Evolutionary conservation across 169 alveolate genomes (phyloP).

Genomic region (Plasmodium knowlesi): DNA sequence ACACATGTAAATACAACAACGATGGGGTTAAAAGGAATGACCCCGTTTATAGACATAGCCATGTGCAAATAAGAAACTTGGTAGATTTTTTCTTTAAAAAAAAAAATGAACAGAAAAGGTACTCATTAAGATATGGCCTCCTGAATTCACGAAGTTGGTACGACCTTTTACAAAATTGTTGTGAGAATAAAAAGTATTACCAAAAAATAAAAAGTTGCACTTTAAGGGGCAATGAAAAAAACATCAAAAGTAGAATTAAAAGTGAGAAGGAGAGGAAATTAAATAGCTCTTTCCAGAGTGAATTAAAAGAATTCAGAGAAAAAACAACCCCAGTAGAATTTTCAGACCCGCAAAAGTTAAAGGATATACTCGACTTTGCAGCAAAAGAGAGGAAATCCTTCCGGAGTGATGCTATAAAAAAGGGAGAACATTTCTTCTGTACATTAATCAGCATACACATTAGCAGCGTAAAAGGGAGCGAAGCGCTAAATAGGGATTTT

Average conservation of each 20-base stretch:
- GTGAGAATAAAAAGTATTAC: slow-evolving; percentile 28
- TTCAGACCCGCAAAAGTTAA: slow-evolving; percentile 37
- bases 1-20: neutral
- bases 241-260: neutral
- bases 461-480: neutral
- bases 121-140: slow-evolving; percentile 22
- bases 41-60: neutral
- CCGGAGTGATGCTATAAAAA: neutral
- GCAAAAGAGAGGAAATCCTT: slow-evolving; percentile 14
- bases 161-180: slow-evolving; percentile 38
- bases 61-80: neutral
- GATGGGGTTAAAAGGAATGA: neutral
- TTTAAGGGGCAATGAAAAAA: slow-evolving; percentile 33
- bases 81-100: slow-evolving; percentile 26
- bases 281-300: neutral
- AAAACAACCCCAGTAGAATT: slow-evolving; percentile 31
- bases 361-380: slow-evolving; percentile 31
- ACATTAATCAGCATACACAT: slow-evolving; percentile 31
- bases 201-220: slow-evolving; percentile 64
- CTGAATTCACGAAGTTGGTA: neutral
- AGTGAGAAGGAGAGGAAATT: neutral
- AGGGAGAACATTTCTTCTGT: neutral
- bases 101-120: slow-evolving; percentile 10
- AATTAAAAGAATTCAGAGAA: slow-evolving; percentile 35
- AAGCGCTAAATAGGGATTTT: neutral